These are phyloP conservation scores for Crataegus laevigata DNA, from an alignment of 306 rosid species.

Conservation along the genomic window DNA sequence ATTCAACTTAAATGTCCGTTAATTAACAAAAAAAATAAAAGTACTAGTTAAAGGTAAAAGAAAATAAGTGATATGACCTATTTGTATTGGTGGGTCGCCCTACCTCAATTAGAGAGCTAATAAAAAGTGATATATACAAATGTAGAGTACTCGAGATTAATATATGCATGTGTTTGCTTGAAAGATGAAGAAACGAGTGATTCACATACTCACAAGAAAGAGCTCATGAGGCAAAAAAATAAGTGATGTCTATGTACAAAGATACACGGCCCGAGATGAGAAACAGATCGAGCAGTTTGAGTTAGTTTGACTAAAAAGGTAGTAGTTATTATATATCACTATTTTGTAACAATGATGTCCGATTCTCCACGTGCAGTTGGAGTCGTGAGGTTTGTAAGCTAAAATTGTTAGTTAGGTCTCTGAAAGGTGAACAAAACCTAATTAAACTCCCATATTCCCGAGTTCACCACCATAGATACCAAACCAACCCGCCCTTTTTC, in stretches of 20 bases:
- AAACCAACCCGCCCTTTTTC: not conserved
- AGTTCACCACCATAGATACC: not conserved
- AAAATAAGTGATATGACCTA: too few species aligned
- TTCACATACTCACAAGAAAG: not conserved
- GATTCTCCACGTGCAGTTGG: constrained; percentile 38
- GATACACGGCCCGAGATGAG: not conserved
- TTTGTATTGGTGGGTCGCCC: too few species aligned
- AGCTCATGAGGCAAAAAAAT: not conserved
- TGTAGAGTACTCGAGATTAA: too few species aligned
- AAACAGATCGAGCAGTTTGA: not conserved
- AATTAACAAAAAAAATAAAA: too few species aligned
- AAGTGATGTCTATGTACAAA: not conserved
- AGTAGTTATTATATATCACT: not conserved
- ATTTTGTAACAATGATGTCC: not conserved
- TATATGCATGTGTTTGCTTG: not conserved
- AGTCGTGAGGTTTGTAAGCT: constrained; percentile 30
- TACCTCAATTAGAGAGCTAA: too few species aligned
- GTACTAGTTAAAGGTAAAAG: too few species aligned
- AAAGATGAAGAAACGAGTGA: not conserved
- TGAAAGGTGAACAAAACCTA: constrained; percentile 45
- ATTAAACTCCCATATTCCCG: not conserved
- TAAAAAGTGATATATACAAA: too few species aligned
- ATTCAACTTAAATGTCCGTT: too few species aligned
- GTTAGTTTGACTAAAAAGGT: constrained; percentile 24
- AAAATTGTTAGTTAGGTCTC: constrained; percentile 46